These are phyloP conservation scores for Cicer chorassanicum DNA, from an alignment of 306 rosid genomes.

Conservation along the genomic window DNA sequence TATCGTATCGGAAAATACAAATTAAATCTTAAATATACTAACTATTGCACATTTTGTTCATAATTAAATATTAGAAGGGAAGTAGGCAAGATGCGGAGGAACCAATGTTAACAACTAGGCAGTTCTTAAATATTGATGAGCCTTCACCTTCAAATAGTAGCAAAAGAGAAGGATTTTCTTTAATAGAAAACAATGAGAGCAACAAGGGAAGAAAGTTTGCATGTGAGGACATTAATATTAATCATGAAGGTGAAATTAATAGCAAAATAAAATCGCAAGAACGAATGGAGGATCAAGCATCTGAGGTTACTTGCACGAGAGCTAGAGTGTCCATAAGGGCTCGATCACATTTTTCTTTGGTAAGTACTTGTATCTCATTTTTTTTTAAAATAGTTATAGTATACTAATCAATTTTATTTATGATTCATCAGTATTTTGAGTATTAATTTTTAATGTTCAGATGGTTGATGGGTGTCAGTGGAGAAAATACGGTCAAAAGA, in stretches of 20 bases:
- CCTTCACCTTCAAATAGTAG: slow-evolving; percentile 38
- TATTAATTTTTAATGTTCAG: slow-evolving; percentile 37
- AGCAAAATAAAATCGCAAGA: slow-evolving; percentile 37
- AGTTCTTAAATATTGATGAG: slow-evolving; percentile 47
- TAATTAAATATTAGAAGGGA: slow-evolving; percentile 34
- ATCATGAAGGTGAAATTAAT: slow-evolving; percentile 26
- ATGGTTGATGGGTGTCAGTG: slow-evolving; percentile 61
- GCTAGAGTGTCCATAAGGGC: slow-evolving; percentile 61
- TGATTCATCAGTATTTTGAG: not conserved
- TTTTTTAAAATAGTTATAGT: not conserved
- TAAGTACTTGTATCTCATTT: not conserved
- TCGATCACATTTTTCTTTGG: slow-evolving; percentile 52
- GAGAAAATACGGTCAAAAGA: slow-evolving; percentile 66
- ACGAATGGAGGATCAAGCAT: slow-evolving; percentile 35
- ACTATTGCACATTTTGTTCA: not conserved
- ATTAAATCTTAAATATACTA: not conserved
- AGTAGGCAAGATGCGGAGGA: slow-evolving; percentile 24
- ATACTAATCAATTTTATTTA: not conserved
- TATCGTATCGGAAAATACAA: too few relatives aligned
- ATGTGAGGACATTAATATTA: slow-evolving; percentile 1
- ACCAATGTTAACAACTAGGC: slow-evolving; percentile 31
- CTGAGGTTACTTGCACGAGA: slow-evolving; percentile 40
- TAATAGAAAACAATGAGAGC: not conserved
- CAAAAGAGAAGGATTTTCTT: slow-evolving; percentile 33
- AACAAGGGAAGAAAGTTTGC: slow-evolving; percentile 25